These are phyloP conservation scores for Elasticomyces elasticus DNA, from an alignment of 495 filamentous ascomycete genomes.

Conservation along the genomic window DNA sequence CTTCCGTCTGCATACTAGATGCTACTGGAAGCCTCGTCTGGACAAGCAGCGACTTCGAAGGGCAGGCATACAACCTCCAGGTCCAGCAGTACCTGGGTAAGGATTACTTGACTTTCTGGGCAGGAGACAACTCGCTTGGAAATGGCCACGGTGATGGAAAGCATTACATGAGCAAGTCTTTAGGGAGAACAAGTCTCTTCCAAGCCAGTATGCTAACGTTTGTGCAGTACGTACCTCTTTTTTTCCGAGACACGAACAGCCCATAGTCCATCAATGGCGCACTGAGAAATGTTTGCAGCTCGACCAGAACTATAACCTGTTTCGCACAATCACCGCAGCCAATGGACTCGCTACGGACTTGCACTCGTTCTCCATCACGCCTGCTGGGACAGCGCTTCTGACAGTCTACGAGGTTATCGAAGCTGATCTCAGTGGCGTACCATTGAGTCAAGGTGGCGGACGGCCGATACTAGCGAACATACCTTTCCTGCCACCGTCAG, in stretches of 20 bases:
- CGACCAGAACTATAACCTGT: constrained; percentile 40
- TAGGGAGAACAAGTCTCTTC: too few species aligned
- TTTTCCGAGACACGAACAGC: too few species aligned
- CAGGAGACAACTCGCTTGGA: constrained; percentile 38
- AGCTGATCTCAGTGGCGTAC: constrained; percentile 4
- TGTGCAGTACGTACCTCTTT: too few species aligned
- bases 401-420: constrained; percentile 22
- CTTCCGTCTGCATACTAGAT: constrained; percentile 10
- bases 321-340: constrained; percentile 34
- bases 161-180: constrained; percentile 40
- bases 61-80: constrained; percentile 17
- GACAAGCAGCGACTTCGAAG: constrained; percentile 5
- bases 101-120: constrained; percentile 40
- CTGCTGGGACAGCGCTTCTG: constrained; percentile 21
- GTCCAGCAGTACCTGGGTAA: constrained; percentile 20
- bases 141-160: constrained; percentile 40
- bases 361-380: constrained; percentile 20
- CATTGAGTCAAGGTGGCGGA: not conserved
- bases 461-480: constrained; percentile 1
- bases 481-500: not conserved
- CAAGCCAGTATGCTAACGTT: too few species aligned
- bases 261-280: too few species aligned
- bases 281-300: too few species aligned
- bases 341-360: constrained; percentile 20
- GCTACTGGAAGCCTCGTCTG: constrained; percentile 13